Percentiles rank a stretch among this genome's conserved stretches.
Conservation (phyloP, 225 moss, liverwort and hornwort genomes). For the Physcomitrium patens region DNA sequence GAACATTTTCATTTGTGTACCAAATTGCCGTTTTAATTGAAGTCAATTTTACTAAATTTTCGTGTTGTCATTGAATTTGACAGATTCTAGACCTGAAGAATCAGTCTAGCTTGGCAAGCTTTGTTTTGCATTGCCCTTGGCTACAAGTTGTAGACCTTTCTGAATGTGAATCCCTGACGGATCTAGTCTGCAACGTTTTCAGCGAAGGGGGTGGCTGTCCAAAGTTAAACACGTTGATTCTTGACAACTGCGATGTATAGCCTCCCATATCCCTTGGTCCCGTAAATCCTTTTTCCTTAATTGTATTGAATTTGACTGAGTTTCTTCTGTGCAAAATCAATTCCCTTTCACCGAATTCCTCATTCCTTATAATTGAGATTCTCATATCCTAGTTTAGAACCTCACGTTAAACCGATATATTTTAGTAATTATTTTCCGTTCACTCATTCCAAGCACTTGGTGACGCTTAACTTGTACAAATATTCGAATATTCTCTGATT, state of each 20-base stretch:
- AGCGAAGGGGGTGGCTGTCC: slow-evolving; percentile 96
- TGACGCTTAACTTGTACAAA: background rate
- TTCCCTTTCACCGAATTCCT: background rate
- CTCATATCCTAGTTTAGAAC: background rate
- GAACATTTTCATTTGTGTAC: background rate
- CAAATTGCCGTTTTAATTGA: slow-evolving; percentile 1
- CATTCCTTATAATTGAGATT: background rate
- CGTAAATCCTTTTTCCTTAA: background rate
- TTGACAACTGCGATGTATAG: slow-evolving; percentile 95
- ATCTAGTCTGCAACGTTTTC: slow-evolving; percentile 93
- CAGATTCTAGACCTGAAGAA: slow-evolving; percentile 87
- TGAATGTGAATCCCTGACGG: slow-evolving; percentile 91
- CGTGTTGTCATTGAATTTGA: slow-evolving; percentile 30
- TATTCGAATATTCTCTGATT: background rate
- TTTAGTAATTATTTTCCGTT: slow-evolving; percentile 6
- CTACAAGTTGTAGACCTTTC: slow-evolving; percentile 88
- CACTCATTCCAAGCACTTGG: slow-evolving; percentile 1
- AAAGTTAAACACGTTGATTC: slow-evolving; percentile 76
- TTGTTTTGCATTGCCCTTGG: slow-evolving; percentile 92
- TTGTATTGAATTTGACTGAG: background rate
- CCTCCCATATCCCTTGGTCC: slow-evolving; percentile 19
- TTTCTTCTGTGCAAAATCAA: background rate
- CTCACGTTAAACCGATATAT: background rate
- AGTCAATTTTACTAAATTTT: slow-evolving; percentile 12
- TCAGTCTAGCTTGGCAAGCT: slow-evolving; percentile 82